Conservation (phyloP, 495 filamentous ascomycete genomes). For the Darksidea phi region DNA sequence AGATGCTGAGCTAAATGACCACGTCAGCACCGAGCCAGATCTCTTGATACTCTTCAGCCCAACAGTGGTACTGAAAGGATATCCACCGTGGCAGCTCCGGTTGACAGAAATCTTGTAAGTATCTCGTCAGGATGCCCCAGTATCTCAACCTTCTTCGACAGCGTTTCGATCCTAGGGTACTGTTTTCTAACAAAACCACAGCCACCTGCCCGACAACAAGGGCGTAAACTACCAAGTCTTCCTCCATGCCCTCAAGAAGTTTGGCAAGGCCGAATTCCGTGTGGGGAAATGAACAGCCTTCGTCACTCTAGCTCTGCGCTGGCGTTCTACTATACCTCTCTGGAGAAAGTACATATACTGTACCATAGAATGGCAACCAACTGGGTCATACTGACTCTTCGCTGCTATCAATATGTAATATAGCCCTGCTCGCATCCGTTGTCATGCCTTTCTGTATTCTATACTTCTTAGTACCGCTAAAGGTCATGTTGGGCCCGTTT, state of each 20-base stretch:
- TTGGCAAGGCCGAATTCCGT: constrained; percentile 82
- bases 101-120: constrained; percentile 83
- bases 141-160: neutral
- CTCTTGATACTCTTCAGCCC: constrained; percentile 83
- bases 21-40: constrained; percentile 80
- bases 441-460: no score
- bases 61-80: constrained; percentile 77
- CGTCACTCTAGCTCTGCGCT: neutral
- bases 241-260: constrained; percentile 76
- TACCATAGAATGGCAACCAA: no score
- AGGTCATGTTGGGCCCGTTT: no score
- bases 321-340: neutral
- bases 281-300: constrained; percentile 64
- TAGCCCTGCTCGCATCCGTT: no score
- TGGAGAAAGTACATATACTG: no score
- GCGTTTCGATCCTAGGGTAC: neutral
- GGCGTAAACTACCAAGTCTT: constrained; percentile 94
- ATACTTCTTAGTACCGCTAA: no score
- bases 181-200: constrained; percentile 10
- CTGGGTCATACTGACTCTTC: no score
- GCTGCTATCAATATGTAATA: no score
- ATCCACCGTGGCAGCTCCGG: constrained; percentile 93
- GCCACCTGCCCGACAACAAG: constrained; percentile 64
- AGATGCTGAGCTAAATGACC: constrained; percentile 79
- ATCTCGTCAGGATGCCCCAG: neutral